phyloP scores from a whole-genome alignment of 306 rosid species.

The Arachis hypogaea region DNA sequence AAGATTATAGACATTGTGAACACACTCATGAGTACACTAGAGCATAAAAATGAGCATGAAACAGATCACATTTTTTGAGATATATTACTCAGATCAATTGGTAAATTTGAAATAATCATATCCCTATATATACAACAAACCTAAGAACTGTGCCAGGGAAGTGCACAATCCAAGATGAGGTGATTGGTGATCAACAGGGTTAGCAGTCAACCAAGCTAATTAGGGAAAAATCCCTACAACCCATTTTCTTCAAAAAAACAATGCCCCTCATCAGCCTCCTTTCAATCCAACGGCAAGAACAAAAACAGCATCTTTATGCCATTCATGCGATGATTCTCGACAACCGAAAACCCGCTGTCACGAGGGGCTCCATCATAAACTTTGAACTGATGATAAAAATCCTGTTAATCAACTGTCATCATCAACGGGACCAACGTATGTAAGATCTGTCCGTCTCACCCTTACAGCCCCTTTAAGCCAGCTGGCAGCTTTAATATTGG shows the following conservation, averaged over 20 bases:
- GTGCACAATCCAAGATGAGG: conserved; percentile 48
- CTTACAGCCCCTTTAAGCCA: conserved; percentile 93
- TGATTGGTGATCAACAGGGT: conserved; percentile 52
- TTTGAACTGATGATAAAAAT: conserved; percentile 47
- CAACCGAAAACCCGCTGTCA: conserved; percentile 41
- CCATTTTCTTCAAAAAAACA: conserved; percentile 10
- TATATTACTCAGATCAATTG: conserved; percentile 59
- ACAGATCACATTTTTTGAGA: conserved; percentile 49
- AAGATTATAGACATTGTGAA: conserved; percentile 22
- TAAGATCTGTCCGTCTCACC: conserved; percentile 89
- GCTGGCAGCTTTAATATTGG: conserved; percentile 76
- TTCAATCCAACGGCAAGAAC: conserved; percentile 30
- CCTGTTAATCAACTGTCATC: conserved; percentile 77
- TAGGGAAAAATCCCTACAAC: conserved; percentile 42
- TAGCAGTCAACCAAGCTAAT: conserved; percentile 55
- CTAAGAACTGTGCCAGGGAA: conserved; percentile 42
- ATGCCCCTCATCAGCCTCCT: conserved; percentile 47
- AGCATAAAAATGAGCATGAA: conserved; percentile 40
- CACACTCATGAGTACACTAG: conserved; percentile 14
- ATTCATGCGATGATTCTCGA: conserved; percentile 37
- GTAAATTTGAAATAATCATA: conserved; percentile 51
- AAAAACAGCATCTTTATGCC: conserved; percentile 49
- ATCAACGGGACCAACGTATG: conserved; percentile 84
- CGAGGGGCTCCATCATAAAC: conserved; percentile 45
- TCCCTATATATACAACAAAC: conserved; percentile 71